Conservation (phyloP, 768 basidiomycete species). For the Serendipita vermifera region DNA sequence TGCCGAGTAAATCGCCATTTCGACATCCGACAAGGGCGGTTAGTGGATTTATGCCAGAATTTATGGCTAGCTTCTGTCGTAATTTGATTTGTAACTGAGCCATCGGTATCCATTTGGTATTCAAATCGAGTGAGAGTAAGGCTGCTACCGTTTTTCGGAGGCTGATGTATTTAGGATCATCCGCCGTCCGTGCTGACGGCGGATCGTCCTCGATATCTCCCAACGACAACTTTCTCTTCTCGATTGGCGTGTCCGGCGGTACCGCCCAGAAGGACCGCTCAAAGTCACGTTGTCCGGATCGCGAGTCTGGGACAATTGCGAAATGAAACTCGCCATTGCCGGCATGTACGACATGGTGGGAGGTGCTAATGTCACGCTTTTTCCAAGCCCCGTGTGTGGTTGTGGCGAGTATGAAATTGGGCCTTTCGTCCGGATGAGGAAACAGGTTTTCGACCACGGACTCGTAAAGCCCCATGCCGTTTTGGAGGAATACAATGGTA, state of each 20-base stretch:
- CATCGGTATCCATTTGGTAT: constrained; percentile 51
- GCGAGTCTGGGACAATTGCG: constrained; percentile 60
- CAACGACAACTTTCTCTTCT: constrained; percentile 35
- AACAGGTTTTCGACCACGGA: constrained; percentile 53
- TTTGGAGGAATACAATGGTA: constrained; percentile 86
- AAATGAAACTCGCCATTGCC: constrained; percentile 63
- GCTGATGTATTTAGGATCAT: constrained; percentile 37
- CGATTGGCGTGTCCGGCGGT: constrained; percentile 19
- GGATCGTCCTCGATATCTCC: constrained; percentile 35
- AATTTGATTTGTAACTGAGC: constrained; percentile 52
- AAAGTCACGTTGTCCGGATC: constrained; percentile 37
- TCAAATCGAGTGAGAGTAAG: constrained; percentile 46
- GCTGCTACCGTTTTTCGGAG: constrained; percentile 58
- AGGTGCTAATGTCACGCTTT: constrained; percentile 24
- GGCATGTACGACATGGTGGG: constrained; percentile 50
- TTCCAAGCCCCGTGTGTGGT: constrained; percentile 70
- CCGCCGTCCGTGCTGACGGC: constrained; percentile 14
- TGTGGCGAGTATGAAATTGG: constrained; percentile 72
- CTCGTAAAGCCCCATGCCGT: constrained; percentile 90
- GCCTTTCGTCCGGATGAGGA: constrained; percentile 55
- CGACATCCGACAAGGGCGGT: constrained; percentile 67
- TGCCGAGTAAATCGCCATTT: constrained; percentile 59
- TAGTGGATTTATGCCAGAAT: constrained; percentile 73
- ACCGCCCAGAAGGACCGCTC: constrained; percentile 38
- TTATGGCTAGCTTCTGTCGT: constrained; percentile 70